Evolutionary conservation across 176 grass and related monocot genomes (phyloP).

Genomic region (Triticum timopheevii): DNA sequence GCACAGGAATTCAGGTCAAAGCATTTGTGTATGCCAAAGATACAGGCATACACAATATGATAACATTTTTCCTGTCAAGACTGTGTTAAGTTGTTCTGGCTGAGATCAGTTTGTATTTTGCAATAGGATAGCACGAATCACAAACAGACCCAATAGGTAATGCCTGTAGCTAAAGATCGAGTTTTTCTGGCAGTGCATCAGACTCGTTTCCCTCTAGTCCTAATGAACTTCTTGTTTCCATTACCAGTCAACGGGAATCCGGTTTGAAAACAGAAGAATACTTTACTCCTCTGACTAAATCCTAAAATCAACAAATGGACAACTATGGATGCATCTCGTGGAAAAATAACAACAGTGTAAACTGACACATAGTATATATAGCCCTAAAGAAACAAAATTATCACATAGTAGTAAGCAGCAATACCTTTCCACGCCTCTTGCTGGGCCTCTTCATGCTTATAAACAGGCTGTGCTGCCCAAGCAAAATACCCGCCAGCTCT

Average conservation of each 20-base stretch:
- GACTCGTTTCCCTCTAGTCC: background rate
- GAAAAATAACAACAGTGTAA: background rate
- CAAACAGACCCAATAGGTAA: background rate
- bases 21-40: background rate
- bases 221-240: background rate
- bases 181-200: background rate
- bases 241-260: background rate
- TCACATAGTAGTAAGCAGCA: background rate
- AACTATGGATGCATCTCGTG: background rate
- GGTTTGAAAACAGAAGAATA: background rate
- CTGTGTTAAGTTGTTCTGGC: background rate
- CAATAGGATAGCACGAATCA: background rate
- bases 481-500: constrained; percentile 95
- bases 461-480: constrained; percentile 97
- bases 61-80: background rate
- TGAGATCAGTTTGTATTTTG: background rate
- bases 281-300: background rate
- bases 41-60: background rate
- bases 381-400: constrained; percentile 7
- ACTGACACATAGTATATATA: background rate
- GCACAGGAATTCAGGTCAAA: background rate
- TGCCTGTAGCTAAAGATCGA: background rate
- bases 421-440: constrained; percentile 95
- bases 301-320: background rate
- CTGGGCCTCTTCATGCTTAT: constrained; percentile 93